These are phyloP conservation scores for Lichtheimia ornata DNA, from an alignment of 371 early-diverging fungal genomes.

Conservation along the genomic window DNA sequence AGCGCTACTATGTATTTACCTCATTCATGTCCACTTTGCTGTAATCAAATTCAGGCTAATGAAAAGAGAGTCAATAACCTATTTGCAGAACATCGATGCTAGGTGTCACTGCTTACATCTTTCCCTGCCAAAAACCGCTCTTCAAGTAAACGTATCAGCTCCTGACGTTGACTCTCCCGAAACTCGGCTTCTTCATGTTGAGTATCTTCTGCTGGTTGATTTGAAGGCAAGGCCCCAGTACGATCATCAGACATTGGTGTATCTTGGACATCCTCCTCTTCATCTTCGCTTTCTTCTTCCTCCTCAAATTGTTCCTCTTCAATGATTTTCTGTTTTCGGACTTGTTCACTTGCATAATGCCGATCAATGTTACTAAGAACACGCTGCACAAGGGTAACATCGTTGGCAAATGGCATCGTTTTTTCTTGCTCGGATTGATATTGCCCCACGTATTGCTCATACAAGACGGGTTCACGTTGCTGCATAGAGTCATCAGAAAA, in stretches of 20 bases:
- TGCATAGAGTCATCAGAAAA: constrained; percentile 51
- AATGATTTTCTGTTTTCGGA: constrained; percentile 28
- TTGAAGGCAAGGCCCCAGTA: not conserved
- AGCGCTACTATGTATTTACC: constrained; percentile 8
- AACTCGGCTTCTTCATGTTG: constrained; percentile 15
- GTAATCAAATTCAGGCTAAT: constrained; percentile 42
- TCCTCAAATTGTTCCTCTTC: constrained; percentile 53
- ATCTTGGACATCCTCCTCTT: constrained; percentile 20
- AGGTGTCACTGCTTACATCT: constrained; percentile 34
- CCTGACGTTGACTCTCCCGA: constrained; percentile 35
- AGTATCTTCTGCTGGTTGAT: not conserved
- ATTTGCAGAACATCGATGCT: not conserved
- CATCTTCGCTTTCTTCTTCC: constrained; percentile 49
- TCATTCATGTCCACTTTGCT: constrained; percentile 43
- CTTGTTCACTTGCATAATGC: constrained; percentile 31
- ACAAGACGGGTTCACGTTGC: constrained; percentile 45
- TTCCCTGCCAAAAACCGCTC: constrained; percentile 49
- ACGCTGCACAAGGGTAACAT: constrained; percentile 44
- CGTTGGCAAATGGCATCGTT: constrained; percentile 33
- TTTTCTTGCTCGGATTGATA: constrained; percentile 35
- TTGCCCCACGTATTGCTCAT: constrained; percentile 50
- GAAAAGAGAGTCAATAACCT: not conserved
- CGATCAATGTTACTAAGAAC: constrained; percentile 45
- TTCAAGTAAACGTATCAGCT: constrained; percentile 46
- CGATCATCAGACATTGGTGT: constrained; percentile 13